phyloP scores from a whole-genome alignment of 805 yeast species.

The Saccharomycopsis olivae region DNA sequence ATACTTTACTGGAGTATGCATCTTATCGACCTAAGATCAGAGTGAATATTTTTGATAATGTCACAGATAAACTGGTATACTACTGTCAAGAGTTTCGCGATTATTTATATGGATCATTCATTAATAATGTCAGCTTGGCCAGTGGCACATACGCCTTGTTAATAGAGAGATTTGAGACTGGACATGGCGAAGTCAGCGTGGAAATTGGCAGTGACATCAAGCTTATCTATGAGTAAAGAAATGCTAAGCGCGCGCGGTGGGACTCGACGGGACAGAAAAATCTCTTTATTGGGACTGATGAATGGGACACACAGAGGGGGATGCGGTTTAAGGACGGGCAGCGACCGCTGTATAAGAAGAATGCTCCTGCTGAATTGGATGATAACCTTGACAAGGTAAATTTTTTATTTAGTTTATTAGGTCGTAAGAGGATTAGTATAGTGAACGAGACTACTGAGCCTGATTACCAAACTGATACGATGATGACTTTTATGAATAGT shows the following conservation, averaged over 20 bases:
- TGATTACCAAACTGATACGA: slow-evolving; percentile 17
- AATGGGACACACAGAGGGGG: no score
- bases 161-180: slow-evolving; percentile 40
- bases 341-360: no score
- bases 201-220: slow-evolving; percentile 26
- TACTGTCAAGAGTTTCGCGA: slow-evolving; percentile 32
- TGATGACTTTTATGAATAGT: slow-evolving; percentile 1
- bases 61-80: slow-evolving; percentile 25
- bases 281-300: no score
- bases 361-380: no score
- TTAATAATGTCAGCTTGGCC: slow-evolving; percentile 23
- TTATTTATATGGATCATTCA: slow-evolving; percentile 34
- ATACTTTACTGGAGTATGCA: slow-evolving; percentile 1
- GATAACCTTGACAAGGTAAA: background rate
- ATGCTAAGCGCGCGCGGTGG: no score
- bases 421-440: slow-evolving; percentile 3
- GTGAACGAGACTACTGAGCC: slow-evolving; percentile 17
- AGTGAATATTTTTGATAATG: slow-evolving; percentile 31
- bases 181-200: slow-evolving; percentile 30
- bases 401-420: slow-evolving; percentile 6
- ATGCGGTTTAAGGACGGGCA: no score
- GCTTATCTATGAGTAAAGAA: no score
- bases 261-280: no score
- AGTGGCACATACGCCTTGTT: slow-evolving; percentile 29
- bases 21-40: slow-evolving; percentile 37